Evolutionary conservation across 805 yeast genomes (phyloP).

Genomic region (Suhomyces sp.): DNA sequence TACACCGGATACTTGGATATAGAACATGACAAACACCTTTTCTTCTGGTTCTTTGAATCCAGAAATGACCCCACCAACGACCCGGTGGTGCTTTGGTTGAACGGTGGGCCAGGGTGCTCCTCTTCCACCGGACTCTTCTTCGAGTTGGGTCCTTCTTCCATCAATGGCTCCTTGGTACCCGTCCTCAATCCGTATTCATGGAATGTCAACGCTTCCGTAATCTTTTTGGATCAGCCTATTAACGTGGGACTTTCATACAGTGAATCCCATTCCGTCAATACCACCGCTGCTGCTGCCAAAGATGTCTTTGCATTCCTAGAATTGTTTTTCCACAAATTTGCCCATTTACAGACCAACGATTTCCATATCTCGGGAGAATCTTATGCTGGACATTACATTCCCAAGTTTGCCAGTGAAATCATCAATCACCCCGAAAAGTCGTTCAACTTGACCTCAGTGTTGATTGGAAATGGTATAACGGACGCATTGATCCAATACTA

Average conservation of each 20-base stretch:
- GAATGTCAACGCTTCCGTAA: constrained; percentile 29
- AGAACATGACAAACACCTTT: constrained; percentile 29
- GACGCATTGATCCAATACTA: constrained; percentile 41
- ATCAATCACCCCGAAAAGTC: constrained; percentile 18
- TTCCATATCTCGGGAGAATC: constrained; percentile 28
- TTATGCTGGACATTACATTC: constrained; percentile 27
- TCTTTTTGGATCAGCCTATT: constrained; percentile 27
- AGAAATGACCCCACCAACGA: constrained; percentile 32
- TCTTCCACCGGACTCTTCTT: constrained; percentile 28
- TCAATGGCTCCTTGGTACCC: constrained; percentile 21
- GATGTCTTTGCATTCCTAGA: constrained; percentile 23
- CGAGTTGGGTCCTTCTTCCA: constrained; percentile 30
- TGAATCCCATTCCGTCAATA: constrained; percentile 11
- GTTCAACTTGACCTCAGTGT: constrained; percentile 34
- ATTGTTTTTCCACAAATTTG: constrained; percentile 23
- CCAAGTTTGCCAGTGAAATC: constrained; percentile 21
- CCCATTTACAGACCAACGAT: constrained; percentile 15
- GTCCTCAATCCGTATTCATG: constrained; percentile 28
- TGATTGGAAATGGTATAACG: constrained; percentile 47
- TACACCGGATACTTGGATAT: constrained; percentile 41
- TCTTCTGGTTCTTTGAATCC: constrained; percentile 31
- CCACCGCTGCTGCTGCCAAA: constrained; percentile 18
- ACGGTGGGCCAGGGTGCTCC: constrained; percentile 35
- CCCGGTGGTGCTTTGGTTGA: constrained; percentile 33
- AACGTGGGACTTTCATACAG: constrained; percentile 23